A percentile compares a stretch with the other conserved stretches of the same genome.
These are phyloP conservation scores for Boletus speciosus DNA, from an alignment of 768 basidiomycete genomes.

Conservation along the genomic window DNA sequence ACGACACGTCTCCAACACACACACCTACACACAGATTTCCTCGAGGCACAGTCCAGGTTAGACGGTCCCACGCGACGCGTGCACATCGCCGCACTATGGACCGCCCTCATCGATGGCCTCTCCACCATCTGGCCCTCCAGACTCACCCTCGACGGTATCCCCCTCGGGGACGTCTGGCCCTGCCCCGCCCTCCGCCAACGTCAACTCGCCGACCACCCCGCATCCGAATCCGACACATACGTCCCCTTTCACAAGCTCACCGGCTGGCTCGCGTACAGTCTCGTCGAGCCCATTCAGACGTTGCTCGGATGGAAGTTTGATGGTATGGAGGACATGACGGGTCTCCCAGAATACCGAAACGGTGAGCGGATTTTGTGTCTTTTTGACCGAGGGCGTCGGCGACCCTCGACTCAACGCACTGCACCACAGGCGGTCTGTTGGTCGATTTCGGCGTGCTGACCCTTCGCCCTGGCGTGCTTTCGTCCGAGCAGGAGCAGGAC, in stretches of 20 bases:
- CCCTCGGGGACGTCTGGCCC: constrained; percentile 94
- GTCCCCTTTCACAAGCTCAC: constrained; percentile 97
- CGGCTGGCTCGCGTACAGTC: constrained; percentile 88
- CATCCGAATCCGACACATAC: constrained; percentile 43
- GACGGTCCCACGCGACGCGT: constrained; percentile 45
- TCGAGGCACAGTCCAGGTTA: constrained; percentile 51
- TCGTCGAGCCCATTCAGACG: constrained; percentile 80
- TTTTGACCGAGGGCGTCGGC: neutral
- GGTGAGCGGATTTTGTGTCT: constrained; percentile 35
- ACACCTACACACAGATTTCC: constrained; percentile 50
- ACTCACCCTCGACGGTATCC: constrained; percentile 57
- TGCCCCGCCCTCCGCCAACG: constrained; percentile 49
- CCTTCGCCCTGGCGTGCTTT: constrained; percentile 56
- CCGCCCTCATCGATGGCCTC: constrained; percentile 75
- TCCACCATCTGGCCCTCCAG: constrained; percentile 88
- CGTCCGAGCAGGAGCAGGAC: constrained; percentile 35
- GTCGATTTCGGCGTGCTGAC: constrained; percentile 79
- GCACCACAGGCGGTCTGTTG: constrained; percentile 70
- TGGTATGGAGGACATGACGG: constrained; percentile 82
- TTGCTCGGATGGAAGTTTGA: constrained; percentile 79
- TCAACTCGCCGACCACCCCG: too few relatives aligned
- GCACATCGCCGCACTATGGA: constrained; percentile 77
- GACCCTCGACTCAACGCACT: too few relatives aligned
- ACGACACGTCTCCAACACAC: constrained; percentile 1
- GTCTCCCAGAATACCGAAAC: constrained; percentile 93